Evolutionary conservation across 164 flowering plant genomes (phyloP), one percentile per base, ranked within the genome.

Genomic region (Euptelea pleiosperma): DNA sequence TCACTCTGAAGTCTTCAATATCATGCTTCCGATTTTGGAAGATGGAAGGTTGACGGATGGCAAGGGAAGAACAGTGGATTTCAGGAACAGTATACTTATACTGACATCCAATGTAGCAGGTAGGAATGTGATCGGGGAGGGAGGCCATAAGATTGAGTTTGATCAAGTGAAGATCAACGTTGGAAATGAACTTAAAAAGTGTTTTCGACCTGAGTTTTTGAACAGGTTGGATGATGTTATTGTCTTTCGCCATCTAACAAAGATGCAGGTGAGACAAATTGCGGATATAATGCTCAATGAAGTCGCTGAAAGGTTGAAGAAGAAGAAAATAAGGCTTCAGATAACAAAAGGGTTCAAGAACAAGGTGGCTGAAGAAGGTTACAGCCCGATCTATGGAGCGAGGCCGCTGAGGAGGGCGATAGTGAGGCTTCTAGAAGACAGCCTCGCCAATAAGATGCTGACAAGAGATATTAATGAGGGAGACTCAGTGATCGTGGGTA

Each of bases 171-270:
- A 72, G 52, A 61, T 26, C 50, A 40, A 54, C 5, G 77, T 76
- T 33, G 48, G 53, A 0, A 77, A 73, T 44, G 71, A 76, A 47
- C 70, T 76, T 2, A 71, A 71, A 33, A 65, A 66, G 29, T 54
- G 46, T 29, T 74, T 74, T 47, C 36, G 63, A 55, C 70, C 76
- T 1, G 84, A 79, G 58, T 79, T 79, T 24, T 44, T 77, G 56
- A 79, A 77, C 48, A 72, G 80, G 34, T 47, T 74, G 41, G 80
- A 79, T 54, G 80, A 79, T 33, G 67, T 79, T 58, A 68, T 79
- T 0, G 69, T 74, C 11, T 79, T 76, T 53, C 35, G 68, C 28
- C 72, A 74, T 37, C 67, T 79, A 19, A 70, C 75, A 9, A 72
- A 67, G 66, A 46, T 53, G 10, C 75, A 68, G 44, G 72, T 71